Evolutionary conservation across 345 rosid species (phyloP).

Genomic region (Populus euphratica): DNA sequence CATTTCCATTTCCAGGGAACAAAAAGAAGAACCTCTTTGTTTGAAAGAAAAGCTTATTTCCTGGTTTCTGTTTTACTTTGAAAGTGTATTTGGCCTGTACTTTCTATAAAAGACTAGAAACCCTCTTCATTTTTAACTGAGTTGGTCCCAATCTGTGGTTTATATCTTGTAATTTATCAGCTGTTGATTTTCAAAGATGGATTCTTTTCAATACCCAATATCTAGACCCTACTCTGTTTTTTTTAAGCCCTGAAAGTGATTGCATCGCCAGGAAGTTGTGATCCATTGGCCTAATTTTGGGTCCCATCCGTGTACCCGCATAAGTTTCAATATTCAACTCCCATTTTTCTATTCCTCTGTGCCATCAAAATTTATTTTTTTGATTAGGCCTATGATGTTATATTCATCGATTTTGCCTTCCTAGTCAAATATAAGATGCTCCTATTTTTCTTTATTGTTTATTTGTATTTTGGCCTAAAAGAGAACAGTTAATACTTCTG

Average conservation of each 20-base stretch:
- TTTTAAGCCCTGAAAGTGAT: conserved; percentile 26
- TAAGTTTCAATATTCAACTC: conserved; percentile 15
- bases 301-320: conserved; percentile 29
- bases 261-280: conserved; percentile 3
- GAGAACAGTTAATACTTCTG: conserved; percentile 2
- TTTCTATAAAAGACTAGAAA: neutral
- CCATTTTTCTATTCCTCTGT: conserved; percentile 4
- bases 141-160: neutral
- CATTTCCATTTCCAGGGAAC: neutral
- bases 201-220: conserved; percentile 4
- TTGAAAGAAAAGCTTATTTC: neutral
- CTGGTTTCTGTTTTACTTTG: neutral
- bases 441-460: conserved; percentile 13
- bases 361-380: conserved; percentile 7
- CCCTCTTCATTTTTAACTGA: conserved; percentile 11
- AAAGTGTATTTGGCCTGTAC: neutral
- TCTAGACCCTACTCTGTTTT: neutral
- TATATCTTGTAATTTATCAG: conserved; percentile 1
- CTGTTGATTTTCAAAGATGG: neutral
- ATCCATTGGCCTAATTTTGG: conserved; percentile 25
- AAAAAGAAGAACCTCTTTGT: neutral
- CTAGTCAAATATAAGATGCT: conserved; percentile 38
- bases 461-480: conserved; percentile 28
- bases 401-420: conserved; percentile 20
- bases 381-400: neutral